Conservation (phyloP, 2,329 filamentous ascomycete genomes). For the Fusarium bactridioides region DNA sequence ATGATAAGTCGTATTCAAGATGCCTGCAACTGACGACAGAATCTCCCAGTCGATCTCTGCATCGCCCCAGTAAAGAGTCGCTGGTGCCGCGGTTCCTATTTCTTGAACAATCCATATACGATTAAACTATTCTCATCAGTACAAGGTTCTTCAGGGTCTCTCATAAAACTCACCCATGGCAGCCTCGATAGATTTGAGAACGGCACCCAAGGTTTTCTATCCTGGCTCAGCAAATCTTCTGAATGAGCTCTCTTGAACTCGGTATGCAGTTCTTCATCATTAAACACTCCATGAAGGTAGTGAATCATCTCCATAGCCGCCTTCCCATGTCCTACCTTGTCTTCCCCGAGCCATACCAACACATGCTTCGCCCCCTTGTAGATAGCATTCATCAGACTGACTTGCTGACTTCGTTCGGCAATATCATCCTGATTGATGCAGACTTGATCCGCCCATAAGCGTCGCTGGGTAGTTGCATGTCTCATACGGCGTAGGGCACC, state of each 20-base stretch:
- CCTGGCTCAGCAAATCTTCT: conserved; percentile 42
- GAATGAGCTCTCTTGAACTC: conserved; percentile 43
- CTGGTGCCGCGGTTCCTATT: conserved; percentile 46
- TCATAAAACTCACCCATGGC: conserved; percentile 44
- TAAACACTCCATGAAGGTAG: conserved; percentile 42
- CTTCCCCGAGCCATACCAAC: conserved; percentile 49
- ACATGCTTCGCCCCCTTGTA: conserved; percentile 46
- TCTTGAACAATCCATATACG: conserved; percentile 51
- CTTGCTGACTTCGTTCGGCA: conserved; percentile 47
- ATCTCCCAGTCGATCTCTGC: conserved; percentile 45
- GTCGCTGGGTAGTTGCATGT: conserved; percentile 32
- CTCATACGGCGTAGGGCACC: conserved; percentile 45
- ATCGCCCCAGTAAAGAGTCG: conserved; percentile 48
- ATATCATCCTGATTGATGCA: conserved; percentile 52
- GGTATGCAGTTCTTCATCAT: conserved; percentile 42
- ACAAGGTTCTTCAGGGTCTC: background rate
- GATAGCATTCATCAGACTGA: conserved; percentile 50
- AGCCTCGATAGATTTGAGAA: conserved; percentile 44
- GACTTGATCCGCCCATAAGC: conserved; percentile 52
- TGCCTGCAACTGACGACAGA: conserved; percentile 43
- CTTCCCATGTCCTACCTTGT: conserved; percentile 39
- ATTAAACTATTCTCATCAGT: conserved; percentile 41
- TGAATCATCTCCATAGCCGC: conserved; percentile 42
- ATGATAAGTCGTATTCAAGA: conserved; percentile 47
- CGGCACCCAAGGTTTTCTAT: conserved; percentile 43